phyloP scores from a whole-genome alignment of 2,329 filamentous ascomycete genomes.

The Trichoderma guizhouense region DNA sequence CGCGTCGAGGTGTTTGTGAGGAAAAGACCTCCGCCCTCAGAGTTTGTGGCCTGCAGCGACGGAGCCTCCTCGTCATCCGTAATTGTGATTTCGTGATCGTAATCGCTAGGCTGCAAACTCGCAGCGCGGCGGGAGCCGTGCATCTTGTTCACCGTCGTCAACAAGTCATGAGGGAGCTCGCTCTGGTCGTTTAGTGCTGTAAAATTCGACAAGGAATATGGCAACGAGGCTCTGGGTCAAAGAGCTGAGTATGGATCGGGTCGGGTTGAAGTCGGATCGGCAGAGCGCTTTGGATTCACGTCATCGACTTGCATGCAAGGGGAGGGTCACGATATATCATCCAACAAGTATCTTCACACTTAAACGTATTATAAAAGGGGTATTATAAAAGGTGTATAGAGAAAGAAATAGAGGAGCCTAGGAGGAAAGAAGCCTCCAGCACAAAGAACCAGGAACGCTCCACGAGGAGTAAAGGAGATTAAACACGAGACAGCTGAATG shows the following conservation, averaged over 20 bases:
- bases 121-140: slow-evolving; percentile 54
- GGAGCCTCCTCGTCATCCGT: slow-evolving; percentile 51
- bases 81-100: slow-evolving; percentile 69
- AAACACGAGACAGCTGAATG: background rate
- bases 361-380: background rate
- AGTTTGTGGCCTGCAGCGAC: slow-evolving; percentile 28
- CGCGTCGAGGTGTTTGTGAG: slow-evolving; percentile 18
- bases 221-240: background rate
- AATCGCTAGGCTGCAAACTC: slow-evolving; percentile 57
- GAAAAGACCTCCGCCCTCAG: background rate
- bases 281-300: background rate
- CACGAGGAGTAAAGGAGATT: slow-evolving; percentile 7
- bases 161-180: slow-evolving; percentile 24
- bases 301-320: background rate
- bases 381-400: background rate
- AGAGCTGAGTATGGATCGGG: background rate
- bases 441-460: background rate
- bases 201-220: background rate
- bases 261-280: background rate
- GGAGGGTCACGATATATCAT: background rate
- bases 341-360: background rate
- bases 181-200: background rate
- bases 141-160: slow-evolving; percentile 32
- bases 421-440: background rate
- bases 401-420: background rate